These are phyloP conservation scores for Medicago truncatula DNA, from an alignment of 306 rosid species.

Conservation along the genomic window DNA sequence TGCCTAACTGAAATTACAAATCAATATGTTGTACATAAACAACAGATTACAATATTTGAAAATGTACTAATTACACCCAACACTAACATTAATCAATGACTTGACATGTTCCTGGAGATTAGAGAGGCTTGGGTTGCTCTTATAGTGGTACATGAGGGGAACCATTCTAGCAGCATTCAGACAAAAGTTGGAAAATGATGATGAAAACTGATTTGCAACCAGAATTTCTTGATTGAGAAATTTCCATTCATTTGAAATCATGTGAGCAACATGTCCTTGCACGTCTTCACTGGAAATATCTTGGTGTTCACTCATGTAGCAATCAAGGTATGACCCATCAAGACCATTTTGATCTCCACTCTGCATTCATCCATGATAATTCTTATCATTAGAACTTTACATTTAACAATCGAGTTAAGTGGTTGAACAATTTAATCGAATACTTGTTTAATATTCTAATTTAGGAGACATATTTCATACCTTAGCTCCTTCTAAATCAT, in stretches of 20 bases:
- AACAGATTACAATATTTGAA: background rate
- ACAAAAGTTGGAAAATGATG: conserved; percentile 49
- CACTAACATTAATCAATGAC: conserved; percentile 30
- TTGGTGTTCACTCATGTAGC: conserved; percentile 51
- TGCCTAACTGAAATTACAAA: too few species aligned
- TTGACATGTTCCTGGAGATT: conserved; percentile 47
- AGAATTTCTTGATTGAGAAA: conserved; percentile 48
- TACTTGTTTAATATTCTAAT: too few species aligned
- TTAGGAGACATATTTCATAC: background rate
- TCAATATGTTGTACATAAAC: too few species aligned
- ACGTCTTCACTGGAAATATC: conserved; percentile 39
- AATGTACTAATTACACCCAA: background rate
- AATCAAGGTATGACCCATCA: conserved; percentile 64
- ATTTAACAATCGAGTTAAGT: background rate
- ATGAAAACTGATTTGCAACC: conserved; percentile 46
- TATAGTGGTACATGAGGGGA: conserved; percentile 56
- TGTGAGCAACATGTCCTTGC: conserved; percentile 22
- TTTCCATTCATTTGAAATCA: conserved; percentile 65
- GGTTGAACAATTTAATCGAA: too few species aligned
- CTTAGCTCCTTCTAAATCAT: conserved; percentile 52
- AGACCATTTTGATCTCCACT: conserved; percentile 51
- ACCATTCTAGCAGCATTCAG: conserved; percentile 62
- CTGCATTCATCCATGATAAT: conserved; percentile 32
- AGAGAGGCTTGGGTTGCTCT: conserved; percentile 48
- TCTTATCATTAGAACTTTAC: background rate